Percentiles rank a stretch among this genome's conserved stretches.
Evolutionary conservation across 2,329 filamentous ascomycete genomes (phyloP).

Genomic region (Microsporum canis): DNA sequence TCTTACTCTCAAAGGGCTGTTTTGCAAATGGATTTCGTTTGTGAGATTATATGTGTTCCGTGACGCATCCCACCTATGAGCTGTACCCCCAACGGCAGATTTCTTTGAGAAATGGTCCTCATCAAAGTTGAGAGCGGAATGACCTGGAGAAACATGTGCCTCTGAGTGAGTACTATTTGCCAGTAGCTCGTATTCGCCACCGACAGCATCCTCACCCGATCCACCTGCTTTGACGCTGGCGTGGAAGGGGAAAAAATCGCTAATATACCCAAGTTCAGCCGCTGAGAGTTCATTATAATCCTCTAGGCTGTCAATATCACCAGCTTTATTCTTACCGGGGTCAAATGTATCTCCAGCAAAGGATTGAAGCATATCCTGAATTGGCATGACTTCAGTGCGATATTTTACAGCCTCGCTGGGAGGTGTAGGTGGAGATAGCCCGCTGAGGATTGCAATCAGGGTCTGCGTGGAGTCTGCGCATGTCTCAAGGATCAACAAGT

Average conservation of each 20-base stretch:
- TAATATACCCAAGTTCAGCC: conserved; percentile 40
- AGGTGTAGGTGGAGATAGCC: conserved; percentile 68
- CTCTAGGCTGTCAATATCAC: conserved; percentile 26
- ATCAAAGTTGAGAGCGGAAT: conserved; percentile 57
- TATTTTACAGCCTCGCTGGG: conserved; percentile 78
- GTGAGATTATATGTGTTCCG: conserved; percentile 62
- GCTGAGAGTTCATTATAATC: conserved; percentile 31
- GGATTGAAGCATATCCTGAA: conserved; percentile 80
- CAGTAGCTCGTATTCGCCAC: conserved; percentile 4
- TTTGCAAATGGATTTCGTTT: conserved; percentile 49
- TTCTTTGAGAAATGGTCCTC: conserved; percentile 65
- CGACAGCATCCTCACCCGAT: background rate
- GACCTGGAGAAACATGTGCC: conserved; percentile 44
- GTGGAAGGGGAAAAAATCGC: conserved; percentile 43
- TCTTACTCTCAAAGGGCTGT: conserved; percentile 63
- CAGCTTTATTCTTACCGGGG: background rate
- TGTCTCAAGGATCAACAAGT: conserved; percentile 81
- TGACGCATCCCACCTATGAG: conserved; percentile 68
- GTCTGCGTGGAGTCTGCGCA: conserved; percentile 97
- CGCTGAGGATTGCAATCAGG: conserved; percentile 65
- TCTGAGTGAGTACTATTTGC: conserved; percentile 37
- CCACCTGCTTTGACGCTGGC: conserved; percentile 21
- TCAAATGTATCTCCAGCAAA: conserved; percentile 59
- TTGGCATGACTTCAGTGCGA: conserved; percentile 70
- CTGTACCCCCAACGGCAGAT: conserved; percentile 51